Conservation (phyloP, 176 grass and related monocot genomes). For the Oryza punctata region DNA sequence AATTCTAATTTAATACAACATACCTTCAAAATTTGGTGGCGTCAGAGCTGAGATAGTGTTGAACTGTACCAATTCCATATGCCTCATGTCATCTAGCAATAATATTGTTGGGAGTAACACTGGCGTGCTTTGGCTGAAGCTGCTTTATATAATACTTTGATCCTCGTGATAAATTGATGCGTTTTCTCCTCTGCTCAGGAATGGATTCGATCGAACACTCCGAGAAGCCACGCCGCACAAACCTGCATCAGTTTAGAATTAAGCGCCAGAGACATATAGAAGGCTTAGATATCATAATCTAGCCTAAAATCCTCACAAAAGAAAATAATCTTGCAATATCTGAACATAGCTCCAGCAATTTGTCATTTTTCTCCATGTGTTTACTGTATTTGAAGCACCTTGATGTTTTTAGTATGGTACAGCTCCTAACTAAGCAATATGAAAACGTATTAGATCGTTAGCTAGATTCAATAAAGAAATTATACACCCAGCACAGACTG, state of each 20-base stretch:
- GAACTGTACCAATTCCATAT: not conserved
- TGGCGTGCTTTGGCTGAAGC: slow-evolving; percentile 57
- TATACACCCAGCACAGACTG: not conserved
- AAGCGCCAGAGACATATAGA: slow-evolving; percentile 25
- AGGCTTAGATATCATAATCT: not conserved
- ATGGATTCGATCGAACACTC: slow-evolving; percentile 75
- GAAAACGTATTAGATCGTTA: slow-evolving; percentile 11
- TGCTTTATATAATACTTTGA: slow-evolving; percentile 92
- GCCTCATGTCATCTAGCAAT: slow-evolving; percentile 28
- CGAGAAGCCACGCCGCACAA: slow-evolving; percentile 79
- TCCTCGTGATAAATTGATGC: slow-evolving; percentile 72
- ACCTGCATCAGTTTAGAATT: slow-evolving; percentile 60
- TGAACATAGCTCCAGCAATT: slow-evolving; percentile 6
- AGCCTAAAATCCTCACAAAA: not conserved
- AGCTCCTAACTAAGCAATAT: not conserved
- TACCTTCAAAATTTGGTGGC: not conserved
- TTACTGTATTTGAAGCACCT: not conserved
- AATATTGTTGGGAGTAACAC: slow-evolving; percentile 48
- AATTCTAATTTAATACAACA: not conserved
- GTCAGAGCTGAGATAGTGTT: not conserved
- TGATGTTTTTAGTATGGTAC: slow-evolving; percentile 1
- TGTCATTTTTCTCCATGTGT: slow-evolving; percentile 4
- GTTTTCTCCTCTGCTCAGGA: slow-evolving; percentile 68
- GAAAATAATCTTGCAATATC: not conserved
- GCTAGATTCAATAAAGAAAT: not conserved